Conservation (phyloP, 208 protist species). For the Trypanosoma scelopori region DNA sequence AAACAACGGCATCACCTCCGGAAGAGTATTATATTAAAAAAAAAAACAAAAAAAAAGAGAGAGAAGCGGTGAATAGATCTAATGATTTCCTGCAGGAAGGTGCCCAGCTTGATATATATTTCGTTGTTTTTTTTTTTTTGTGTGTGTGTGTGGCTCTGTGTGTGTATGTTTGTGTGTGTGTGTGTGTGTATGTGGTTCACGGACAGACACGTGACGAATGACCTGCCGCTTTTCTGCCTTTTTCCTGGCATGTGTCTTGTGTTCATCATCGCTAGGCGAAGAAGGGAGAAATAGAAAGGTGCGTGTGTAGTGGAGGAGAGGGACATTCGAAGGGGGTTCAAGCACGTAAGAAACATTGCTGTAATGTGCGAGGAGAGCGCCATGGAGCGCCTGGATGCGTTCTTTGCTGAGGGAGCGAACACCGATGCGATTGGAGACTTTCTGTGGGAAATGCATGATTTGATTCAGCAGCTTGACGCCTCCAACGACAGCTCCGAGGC, state of each 20-base stretch:
- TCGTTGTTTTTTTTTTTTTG: too few relatives aligned
- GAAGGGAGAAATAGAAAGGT: background rate
- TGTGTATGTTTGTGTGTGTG: too few relatives aligned
- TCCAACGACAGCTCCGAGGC: conserved; percentile 45
- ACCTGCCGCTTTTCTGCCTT: background rate
- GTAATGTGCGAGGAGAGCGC: conserved; percentile 20
- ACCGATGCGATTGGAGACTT: conserved; percentile 68
- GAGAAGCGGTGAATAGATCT: background rate
- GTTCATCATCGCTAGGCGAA: background rate
- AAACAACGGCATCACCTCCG: background rate
- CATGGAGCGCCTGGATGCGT: conserved; percentile 58
- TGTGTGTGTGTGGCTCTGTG: too few relatives aligned
- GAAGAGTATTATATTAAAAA: background rate
- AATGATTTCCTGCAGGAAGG: too few relatives aligned
- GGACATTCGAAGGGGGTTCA: background rate
- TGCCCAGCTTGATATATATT: too few relatives aligned
- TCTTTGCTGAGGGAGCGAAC: conserved; percentile 62
- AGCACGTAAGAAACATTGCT: background rate
- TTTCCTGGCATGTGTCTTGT: background rate
- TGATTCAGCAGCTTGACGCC: conserved; percentile 30
- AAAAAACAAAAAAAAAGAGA: background rate
- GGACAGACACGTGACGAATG: too few relatives aligned
- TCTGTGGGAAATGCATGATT: conserved; percentile 43
- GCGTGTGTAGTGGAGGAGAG: background rate
- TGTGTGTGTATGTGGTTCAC: too few relatives aligned